Conservation (phyloP, 2,329 filamentous ascomycete genomes). For the Fusarium napiforme region DNA sequence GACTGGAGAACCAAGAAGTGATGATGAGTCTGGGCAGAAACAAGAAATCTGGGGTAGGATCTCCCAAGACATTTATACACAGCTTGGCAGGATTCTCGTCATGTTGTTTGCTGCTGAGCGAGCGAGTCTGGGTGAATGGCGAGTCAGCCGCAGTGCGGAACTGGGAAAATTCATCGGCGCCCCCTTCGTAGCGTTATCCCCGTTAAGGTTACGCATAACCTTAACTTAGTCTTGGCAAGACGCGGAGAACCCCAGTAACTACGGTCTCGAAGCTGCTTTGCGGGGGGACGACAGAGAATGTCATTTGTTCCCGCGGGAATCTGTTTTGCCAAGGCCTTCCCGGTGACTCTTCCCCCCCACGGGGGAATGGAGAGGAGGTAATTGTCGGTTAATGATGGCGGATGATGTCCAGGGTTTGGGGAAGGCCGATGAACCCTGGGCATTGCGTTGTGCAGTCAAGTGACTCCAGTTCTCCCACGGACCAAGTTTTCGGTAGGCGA, state of each 20-base stretch:
- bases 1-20: not conserved
- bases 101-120: not conserved
- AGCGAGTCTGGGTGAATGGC: not conserved
- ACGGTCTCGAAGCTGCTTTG: not conserved
- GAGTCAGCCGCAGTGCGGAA: not conserved
- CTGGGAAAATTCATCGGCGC: not conserved
- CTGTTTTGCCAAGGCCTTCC: not conserved
- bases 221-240: not conserved
- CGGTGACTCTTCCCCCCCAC: not conserved
- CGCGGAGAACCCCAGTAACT: slow-evolving; percentile 1
- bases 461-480: not conserved
- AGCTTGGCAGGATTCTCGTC: not conserved
- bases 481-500: not conserved
- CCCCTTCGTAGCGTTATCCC: not conserved
- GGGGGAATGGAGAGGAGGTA: not conserved
- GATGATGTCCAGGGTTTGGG: not conserved
- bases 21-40: not conserved
- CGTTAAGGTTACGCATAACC: slow-evolving; percentile 1
- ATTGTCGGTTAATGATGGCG: not conserved
- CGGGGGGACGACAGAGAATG: not conserved
- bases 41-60: not conserved
- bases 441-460: not conserved
- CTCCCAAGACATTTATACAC: not conserved
- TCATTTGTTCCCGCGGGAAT: slow-evolving; percentile 1
- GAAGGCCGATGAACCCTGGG: not conserved